Percentiles rank a stretch among this genome's conserved stretches.
Evolutionary conservation across 345 rosid species (phyloP).

Genomic region (Moricandia moricandioides): DNA sequence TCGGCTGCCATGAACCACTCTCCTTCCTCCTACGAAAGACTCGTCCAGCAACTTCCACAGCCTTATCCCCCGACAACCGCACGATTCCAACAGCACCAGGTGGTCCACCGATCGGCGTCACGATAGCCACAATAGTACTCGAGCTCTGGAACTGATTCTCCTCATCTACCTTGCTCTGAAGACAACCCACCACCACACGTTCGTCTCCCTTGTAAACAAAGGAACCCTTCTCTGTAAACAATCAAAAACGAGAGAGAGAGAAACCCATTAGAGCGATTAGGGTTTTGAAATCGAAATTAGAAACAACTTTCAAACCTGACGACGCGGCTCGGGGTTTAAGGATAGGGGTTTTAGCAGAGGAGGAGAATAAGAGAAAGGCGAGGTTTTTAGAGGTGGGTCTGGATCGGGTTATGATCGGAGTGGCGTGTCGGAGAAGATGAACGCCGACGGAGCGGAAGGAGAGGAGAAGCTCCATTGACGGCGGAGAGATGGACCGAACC

Average conservation of each 20-base stretch:
- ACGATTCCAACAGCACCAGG: conserved; percentile 84
- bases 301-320: conserved; percentile 35
- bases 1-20: conserved; percentile 54
- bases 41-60: conserved; percentile 58
- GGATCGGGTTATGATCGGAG: conserved; percentile 3
- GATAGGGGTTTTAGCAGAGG: conserved; percentile 41
- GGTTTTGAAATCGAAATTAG: not conserved
- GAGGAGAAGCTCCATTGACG: conserved; percentile 25
- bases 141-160: conserved; percentile 34
- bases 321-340: conserved; percentile 44
- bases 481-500: not conserved
- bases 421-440: conserved; percentile 22
- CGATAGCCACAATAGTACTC: conserved; percentile 73
- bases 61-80: conserved; percentile 66
- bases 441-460: conserved; percentile 27
- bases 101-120: conserved; percentile 79
- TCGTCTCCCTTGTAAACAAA: conserved; percentile 53
- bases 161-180: conserved; percentile 6
- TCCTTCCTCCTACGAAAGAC: conserved; percentile 48
- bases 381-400: conserved; percentile 27
- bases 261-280: not conserved
- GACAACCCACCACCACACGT: conserved; percentile 42
- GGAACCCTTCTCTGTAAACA: conserved; percentile 41
- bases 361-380: conserved; percentile 28
- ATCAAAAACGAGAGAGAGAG: not conserved